A percentile compares a stretch with the other conserved stretches of the same genome.
phyloP scores from a whole-genome alignment of 2,329 filamentous ascomycete species.

The Fusarium goolgardi region DNA sequence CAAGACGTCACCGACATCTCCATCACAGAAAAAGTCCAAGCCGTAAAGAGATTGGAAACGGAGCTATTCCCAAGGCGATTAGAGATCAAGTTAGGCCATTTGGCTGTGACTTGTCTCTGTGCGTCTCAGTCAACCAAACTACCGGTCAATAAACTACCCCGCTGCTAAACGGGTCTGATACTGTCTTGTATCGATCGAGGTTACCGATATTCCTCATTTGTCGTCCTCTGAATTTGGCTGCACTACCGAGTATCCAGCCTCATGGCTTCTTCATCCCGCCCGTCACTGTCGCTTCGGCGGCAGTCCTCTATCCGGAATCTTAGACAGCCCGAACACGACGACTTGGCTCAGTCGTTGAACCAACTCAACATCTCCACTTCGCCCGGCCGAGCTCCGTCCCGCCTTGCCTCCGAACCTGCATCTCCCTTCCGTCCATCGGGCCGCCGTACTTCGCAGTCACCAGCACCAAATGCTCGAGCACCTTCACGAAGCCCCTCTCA shows the following conservation, averaged over 20 bases:
- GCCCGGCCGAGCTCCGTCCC: conserved; percentile 47
- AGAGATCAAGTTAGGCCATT: conserved; percentile 31
- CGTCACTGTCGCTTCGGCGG: conserved; percentile 50
- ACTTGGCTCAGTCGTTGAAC: conserved; percentile 57
- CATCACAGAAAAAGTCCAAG: conserved; percentile 23
- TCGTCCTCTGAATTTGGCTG: conserved; percentile 31
- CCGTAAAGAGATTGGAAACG: background rate
- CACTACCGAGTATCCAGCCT: conserved; percentile 6
- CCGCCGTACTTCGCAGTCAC: conserved; percentile 47
- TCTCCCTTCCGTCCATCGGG: conserved; percentile 56
- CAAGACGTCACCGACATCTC: conserved; percentile 40
- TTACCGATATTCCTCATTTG: conserved; percentile 26
- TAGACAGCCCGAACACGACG: conserved; percentile 46
- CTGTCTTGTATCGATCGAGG: background rate
- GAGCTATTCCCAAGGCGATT: conserved; percentile 36
- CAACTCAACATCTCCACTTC: conserved; percentile 58
- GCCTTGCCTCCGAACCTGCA: conserved; percentile 54
- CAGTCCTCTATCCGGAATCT: conserved; percentile 51
- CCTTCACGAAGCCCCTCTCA: conserved; percentile 58
- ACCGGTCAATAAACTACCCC: conserved; percentile 19
- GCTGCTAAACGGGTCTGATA: conserved; percentile 1
- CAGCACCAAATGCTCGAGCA: conserved; percentile 43
- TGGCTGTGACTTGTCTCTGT: conserved; percentile 26
- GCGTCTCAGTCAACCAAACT: conserved; percentile 21
- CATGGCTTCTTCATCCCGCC: conserved; percentile 49